Percentiles rank a stretch among this genome's conserved stretches.
phyloP scores from a whole-genome alignment of 179 eudicot species.

The Gypsophila paniculata region DNA sequence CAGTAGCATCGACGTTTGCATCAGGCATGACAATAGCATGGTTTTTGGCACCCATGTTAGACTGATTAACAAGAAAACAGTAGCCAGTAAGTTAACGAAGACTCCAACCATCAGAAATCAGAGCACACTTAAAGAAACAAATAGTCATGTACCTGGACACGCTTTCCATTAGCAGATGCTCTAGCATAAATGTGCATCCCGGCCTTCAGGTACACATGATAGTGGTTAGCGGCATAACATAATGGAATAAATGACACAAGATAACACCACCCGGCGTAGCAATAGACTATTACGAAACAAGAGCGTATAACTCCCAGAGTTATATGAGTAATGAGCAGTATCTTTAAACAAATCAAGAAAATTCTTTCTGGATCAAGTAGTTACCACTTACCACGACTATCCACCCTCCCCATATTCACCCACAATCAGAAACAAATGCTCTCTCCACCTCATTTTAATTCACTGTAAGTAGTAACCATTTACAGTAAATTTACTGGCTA shows the following conservation, averaged over 20 bases:
- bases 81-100: slow-evolving; percentile 10
- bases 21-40: slow-evolving; percentile 96
- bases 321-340: background rate
- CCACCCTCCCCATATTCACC: too few species aligned
- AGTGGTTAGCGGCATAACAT: background rate
- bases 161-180: slow-evolving; percentile 94
- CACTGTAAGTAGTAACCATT: background rate
- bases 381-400: too few species aligned
- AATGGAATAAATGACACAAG: slow-evolving; percentile 1
- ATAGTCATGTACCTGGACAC: slow-evolving; percentile 70
- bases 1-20: slow-evolving; percentile 76
- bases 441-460: background rate
- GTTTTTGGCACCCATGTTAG: slow-evolving; percentile 99
- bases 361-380: background rate
- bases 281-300: background rate
- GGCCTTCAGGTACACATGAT: slow-evolving; percentile 43
- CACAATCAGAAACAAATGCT: too few species aligned
- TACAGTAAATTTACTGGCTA: background rate
- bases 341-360: background rate
- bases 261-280: background rate
- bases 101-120: background rate
- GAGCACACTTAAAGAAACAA: slow-evolving; percentile 2
- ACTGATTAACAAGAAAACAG: slow-evolving; percentile 39
- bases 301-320: background rate
- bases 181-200: slow-evolving; percentile 91